Conservation (phyloP, 2,329 filamentous ascomycete genomes). For the Cytospora schulzeri region DNA sequence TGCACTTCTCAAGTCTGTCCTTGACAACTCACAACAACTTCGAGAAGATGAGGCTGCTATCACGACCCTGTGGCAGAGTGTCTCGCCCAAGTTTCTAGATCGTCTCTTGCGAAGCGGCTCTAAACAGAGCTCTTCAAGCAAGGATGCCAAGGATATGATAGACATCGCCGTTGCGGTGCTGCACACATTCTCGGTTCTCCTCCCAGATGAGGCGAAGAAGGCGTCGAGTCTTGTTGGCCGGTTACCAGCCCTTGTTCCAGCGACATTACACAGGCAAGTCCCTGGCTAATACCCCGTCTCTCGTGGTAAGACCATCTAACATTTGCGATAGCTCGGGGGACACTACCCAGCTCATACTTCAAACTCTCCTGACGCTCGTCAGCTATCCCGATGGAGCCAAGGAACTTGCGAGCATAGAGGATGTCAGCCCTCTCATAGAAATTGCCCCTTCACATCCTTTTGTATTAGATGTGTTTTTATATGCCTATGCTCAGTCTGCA, state of each 20-base stretch:
- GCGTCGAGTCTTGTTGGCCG: slow-evolving; percentile 53
- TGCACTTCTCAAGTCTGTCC: slow-evolving; percentile 64
- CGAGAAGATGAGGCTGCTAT: slow-evolving; percentile 50
- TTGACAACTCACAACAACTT: slow-evolving; percentile 61
- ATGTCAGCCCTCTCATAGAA: slow-evolving; percentile 58
- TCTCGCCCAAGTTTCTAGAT: slow-evolving; percentile 66
- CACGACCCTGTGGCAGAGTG: slow-evolving; percentile 57
- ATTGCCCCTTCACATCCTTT: slow-evolving; percentile 56
- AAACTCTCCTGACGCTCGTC: slow-evolving; percentile 59
- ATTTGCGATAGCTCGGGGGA: slow-evolving; percentile 48
- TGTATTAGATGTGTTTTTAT: slow-evolving; percentile 57
- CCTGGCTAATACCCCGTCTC: not conserved
- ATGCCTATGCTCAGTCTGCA: slow-evolving; percentile 58
- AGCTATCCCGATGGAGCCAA: slow-evolving; percentile 53
- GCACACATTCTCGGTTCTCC: slow-evolving; percentile 61
- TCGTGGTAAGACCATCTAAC: slow-evolving; percentile 18
- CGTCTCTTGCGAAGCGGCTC: slow-evolving; percentile 60
- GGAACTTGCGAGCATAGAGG: slow-evolving; percentile 50
- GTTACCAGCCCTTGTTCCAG: slow-evolving; percentile 55
- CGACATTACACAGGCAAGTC: slow-evolving; percentile 56
- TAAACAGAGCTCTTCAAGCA: slow-evolving; percentile 34
- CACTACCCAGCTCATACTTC: slow-evolving; percentile 55
- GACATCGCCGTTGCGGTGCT: slow-evolving; percentile 64
- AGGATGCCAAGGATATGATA: slow-evolving; percentile 61
- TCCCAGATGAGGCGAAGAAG: slow-evolving; percentile 51